These are phyloP conservation scores for Colletotrichum endophyticum DNA, from an alignment of 2,329 filamentous ascomycete genomes.

Conservation along the genomic window DNA sequence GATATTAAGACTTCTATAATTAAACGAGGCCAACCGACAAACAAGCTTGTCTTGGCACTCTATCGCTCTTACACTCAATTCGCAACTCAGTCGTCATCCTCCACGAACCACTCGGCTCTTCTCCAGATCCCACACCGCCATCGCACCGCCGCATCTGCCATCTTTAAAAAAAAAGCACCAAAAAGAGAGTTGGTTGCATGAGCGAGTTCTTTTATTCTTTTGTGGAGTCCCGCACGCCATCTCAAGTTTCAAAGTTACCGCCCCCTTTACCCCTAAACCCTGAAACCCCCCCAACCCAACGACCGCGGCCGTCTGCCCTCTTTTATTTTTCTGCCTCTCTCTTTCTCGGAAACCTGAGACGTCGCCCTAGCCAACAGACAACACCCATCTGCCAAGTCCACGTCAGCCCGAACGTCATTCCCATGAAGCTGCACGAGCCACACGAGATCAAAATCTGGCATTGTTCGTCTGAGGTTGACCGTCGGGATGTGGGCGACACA, in stretches of 20 bases:
- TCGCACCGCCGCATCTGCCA: not conserved
- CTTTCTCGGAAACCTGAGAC: not conserved
- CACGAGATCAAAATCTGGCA: not conserved
- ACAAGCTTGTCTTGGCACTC: not conserved
- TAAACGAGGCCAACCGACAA: not conserved
- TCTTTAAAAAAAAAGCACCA: not conserved
- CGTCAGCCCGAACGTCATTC: constrained; percentile 1
- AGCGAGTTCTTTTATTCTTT: not conserved
- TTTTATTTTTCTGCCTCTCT: not conserved
- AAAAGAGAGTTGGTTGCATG: not conserved
- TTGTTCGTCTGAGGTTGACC: not conserved
- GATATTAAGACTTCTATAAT: not conserved
- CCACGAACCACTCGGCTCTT: not conserved
- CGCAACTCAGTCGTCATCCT: not conserved
- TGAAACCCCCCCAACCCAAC: not conserved
- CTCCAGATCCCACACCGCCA: not conserved
- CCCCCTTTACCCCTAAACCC: not conserved
- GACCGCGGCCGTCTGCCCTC: not conserved
- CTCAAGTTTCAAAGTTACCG: not conserved
- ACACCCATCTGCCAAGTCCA: not conserved
- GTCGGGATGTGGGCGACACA: not conserved
- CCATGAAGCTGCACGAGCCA: not conserved
- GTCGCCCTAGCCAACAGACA: not conserved
- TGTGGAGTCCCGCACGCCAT: not conserved
- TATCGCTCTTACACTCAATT: not conserved